Evolutionary conservation across 1,284 basidiomycete genomes (phyloP).

Genomic region (Puccinia triticina): DNA sequence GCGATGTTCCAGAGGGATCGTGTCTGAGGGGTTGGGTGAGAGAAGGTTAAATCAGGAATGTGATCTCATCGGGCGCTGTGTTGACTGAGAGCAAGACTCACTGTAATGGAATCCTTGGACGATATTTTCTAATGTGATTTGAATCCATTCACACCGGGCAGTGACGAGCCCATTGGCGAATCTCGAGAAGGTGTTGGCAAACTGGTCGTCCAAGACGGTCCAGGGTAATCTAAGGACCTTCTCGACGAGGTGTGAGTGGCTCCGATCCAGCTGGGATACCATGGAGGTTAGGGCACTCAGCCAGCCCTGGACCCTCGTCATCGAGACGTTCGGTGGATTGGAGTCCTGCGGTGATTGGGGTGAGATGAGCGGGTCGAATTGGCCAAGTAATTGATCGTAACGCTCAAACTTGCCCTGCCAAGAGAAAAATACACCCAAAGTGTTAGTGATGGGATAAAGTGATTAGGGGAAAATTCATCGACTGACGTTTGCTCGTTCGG

Average conservation of each 20-base stretch:
- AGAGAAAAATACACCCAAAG: background rate
- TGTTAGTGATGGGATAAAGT: background rate
- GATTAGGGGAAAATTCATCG: background rate
- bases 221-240: conserved; percentile 87
- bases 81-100: conserved; percentile 63
- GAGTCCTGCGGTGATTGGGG: conserved; percentile 49
- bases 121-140: conserved; percentile 76
- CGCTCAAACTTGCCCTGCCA: conserved; percentile 61
- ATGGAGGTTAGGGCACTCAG: conserved; percentile 64
- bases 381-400: conserved; percentile 65
- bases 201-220: conserved; percentile 79
- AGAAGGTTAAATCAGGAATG: conserved; percentile 30
- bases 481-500: conserved; percentile 45
- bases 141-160: conserved; percentile 89
- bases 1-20: conserved; percentile 27
- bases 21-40: background rate
- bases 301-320: conserved; percentile 59
- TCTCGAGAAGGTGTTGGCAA: conserved; percentile 80
- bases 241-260: conserved; percentile 80
- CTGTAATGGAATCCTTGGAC: conserved; percentile 85
- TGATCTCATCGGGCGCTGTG: background rate
- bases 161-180: conserved; percentile 91
- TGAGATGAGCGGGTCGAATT: conserved; percentile 62
- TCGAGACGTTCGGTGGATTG: conserved; percentile 50
- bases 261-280: conserved; percentile 73